Evolutionary conservation across 2,329 filamentous ascomycete species (phyloP), one percentile per base, ranked within the genome.

Genomic region (Exophiala sp.): DNA sequence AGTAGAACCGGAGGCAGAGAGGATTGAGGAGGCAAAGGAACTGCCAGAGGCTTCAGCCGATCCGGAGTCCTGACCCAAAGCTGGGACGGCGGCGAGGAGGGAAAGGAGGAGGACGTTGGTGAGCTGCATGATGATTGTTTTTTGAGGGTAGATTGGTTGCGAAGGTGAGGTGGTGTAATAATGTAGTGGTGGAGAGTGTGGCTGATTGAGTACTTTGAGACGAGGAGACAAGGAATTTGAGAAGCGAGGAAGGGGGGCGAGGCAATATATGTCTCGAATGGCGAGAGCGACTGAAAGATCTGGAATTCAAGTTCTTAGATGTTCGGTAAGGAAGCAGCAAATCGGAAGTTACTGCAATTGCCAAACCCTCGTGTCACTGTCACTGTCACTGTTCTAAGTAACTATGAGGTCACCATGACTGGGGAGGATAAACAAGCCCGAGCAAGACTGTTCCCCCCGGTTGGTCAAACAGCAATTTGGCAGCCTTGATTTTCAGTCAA

Each of bases 61-160:
- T 11, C 41, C 20, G 3, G 21, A 24, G 6, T 12, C 20, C 35
- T 60, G 57, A 20, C 44, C 54, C 29, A 55, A 32, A 47, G 45
- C 52, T 7, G 57, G 54, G 6, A 55, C 55, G 11, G 47, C 48
- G 18, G 54, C 51, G 12, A 57, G 41, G 40, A 60, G 48, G 32
- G 46, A 52, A 11, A 32, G 32, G 51, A 57, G 36, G 48, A 60
- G 21, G 42, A 52, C n/a, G 35, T 46, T 53, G 48, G 44, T 41
- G 51, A 60, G 36, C 24, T 49, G 57, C 57, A 60, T 60, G 39
- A 11, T 60, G 47, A 20, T 20, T 11, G 34, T 11, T n/a, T n/a
- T 7, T 43, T 9, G 20, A 6, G 12, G 3, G 41, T 12, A 9
- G 21, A 11, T 11, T 24, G 10, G 20, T n/a, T 24, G n/a, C 12